A percentile compares a stretch with the other conserved stretches of the same genome.
These are phyloP conservation scores for Zea luxurians DNA, from an alignment of 176 grass and related monocot genomes.

Conservation along the genomic window DNA sequence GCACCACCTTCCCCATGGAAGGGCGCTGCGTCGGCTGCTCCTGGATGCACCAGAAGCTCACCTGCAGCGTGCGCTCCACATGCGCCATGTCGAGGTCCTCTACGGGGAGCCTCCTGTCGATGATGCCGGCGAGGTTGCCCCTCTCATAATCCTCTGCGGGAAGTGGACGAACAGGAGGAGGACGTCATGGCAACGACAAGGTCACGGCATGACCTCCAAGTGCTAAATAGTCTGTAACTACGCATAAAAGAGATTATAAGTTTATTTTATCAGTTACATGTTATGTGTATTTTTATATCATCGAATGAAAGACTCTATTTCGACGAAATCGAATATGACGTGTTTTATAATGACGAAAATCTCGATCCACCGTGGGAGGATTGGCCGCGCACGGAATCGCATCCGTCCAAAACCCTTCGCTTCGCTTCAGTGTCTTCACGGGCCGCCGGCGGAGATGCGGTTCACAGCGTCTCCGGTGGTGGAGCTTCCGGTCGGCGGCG, in stretches of 20 bases:
- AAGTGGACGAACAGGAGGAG: too few species aligned
- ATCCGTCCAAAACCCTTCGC: conserved; percentile 21
- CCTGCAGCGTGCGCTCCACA: conserved; percentile 63
- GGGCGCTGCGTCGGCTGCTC: conserved; percentile 92
- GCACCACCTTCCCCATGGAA: conserved; percentile 93
- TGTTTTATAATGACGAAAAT: too few species aligned
- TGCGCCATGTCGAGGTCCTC: conserved; percentile 71
- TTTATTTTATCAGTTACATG: too few species aligned
- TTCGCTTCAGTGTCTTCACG: neutral
- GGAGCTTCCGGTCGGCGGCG: conserved; percentile 64
- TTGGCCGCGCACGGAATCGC: neutral
- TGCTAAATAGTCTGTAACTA: too few species aligned
- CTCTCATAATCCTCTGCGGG: conserved; percentile 83
- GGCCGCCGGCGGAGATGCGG: conserved; percentile 39
- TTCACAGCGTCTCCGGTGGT: conserved; percentile 91
- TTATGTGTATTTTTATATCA: too few species aligned
- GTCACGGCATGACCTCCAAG: too few species aligned
- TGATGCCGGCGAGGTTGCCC: conserved; percentile 42
- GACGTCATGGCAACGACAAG: too few species aligned
- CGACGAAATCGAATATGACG: too few species aligned
- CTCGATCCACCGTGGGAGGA: too few species aligned
- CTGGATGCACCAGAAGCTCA: conserved; percentile 98
- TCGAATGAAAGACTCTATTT: too few species aligned
- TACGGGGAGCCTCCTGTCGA: conserved; percentile 50
- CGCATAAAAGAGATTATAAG: too few species aligned